Base-by-base conservation (phyloP, 192 early-diverging fungal species). In the Chytriomyces sp. region DNA sequence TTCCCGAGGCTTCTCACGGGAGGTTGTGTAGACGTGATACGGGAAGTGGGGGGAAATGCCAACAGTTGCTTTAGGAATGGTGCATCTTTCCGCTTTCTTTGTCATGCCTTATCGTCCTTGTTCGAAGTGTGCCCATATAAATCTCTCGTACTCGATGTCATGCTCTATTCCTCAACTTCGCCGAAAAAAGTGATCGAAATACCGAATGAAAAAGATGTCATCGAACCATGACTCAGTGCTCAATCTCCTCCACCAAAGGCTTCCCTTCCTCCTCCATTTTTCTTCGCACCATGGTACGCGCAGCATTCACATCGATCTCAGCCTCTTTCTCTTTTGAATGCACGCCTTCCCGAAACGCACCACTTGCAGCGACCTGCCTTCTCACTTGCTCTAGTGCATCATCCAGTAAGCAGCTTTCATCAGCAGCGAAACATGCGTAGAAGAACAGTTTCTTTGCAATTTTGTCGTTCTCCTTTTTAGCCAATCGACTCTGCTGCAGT, bases 381-480 rank as follows among this genome's bases (percentile, higher is more conserved):
- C 16, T 45, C 18, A 73, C 11, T 18, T 7, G 18, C 5, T 68
- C 10, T 13, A 28, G 2, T 28, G 26, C 13, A 49, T 10, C 23
- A 8, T 60, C 3, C 26, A 45, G 7, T 49, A 53, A 9, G 45
- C 9, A 53, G 44, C 10, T 62, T 11, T 18, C 53, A 48, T 62
- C 60, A 28, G 28, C 61, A 7, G 71, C 61, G 49, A 73, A 73
- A 48, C 71, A 73, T 7, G 61, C 47, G 45, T 73, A 73, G 62
- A 73, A 73, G 4, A 73, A 45, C 7, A 73, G 10, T 45, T 73
- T 73, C 24, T 26, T 9, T 18, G 71, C n/a, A 7, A 73, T 45
- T 5, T 60, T 53, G 7, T n/a, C 16, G 20, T 57, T n/a, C 20
- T 13, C 20, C 53, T 57, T 57, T 57, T 57, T 57, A 5, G 20